These are phyloP conservation scores for Crithidia brevicula DNA, from an alignment of 208 protist species.

Conservation along the genomic window DNA sequence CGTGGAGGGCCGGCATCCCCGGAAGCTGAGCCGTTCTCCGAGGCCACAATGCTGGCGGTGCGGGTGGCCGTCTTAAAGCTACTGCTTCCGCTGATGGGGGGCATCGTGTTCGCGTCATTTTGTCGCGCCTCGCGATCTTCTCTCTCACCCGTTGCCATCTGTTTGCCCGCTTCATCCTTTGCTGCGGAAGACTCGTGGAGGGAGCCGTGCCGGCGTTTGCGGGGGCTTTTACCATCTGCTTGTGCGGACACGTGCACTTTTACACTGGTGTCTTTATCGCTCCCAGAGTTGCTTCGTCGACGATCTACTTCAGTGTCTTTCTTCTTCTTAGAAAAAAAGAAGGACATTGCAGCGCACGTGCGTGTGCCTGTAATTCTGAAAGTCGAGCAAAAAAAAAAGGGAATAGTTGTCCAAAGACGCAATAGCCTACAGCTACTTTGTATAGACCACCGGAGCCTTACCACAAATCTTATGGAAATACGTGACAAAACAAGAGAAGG, in stretches of 20 bases:
- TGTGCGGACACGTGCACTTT: background rate
- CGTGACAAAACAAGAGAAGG: too few relatives aligned
- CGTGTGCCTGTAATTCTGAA: background rate
- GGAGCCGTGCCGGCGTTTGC: background rate
- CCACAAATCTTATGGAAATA: too few relatives aligned
- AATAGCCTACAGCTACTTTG: too few relatives aligned
- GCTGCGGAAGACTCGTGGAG: background rate
- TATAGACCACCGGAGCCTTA: too few relatives aligned
- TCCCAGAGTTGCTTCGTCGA: background rate
- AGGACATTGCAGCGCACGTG: background rate
- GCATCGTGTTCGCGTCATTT: background rate
- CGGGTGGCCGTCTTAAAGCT: background rate
- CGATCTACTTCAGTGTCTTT: background rate
- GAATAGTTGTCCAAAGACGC: too few relatives aligned
- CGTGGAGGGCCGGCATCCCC: too few relatives aligned
- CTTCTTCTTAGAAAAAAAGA: constrained; percentile 5
- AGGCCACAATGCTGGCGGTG: background rate
- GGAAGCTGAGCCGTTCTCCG: too few relatives aligned
- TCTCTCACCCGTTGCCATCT: background rate
- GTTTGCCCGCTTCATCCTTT: background rate
- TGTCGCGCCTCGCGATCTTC: background rate
- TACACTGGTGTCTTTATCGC: background rate
- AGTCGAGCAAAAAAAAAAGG: background rate
- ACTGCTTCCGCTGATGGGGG: background rate
- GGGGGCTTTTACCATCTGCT: too few relatives aligned